Evolutionary conservation across 108 stramenopile genomes (phyloP).

Genomic region (Aureococcus anophagefferens): DNA sequence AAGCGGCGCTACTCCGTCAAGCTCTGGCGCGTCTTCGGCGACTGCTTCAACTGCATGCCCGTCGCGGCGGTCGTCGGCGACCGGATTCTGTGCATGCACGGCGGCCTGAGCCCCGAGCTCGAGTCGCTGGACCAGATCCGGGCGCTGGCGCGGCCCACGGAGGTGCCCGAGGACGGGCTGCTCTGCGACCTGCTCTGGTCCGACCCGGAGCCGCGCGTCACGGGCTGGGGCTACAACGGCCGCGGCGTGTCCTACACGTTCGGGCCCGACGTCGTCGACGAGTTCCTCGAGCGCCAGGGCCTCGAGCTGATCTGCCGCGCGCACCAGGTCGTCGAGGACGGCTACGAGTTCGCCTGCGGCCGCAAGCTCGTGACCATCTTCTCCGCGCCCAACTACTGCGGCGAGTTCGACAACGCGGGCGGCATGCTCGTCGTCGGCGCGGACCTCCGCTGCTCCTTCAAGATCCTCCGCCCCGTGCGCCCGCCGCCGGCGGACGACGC

Average conservation of each 20-base stretch:
- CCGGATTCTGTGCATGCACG: slow-evolving; percentile 51
- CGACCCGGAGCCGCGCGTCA: slow-evolving; percentile 70
- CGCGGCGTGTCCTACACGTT: too few relatives aligned
- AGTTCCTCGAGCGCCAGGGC: slow-evolving; percentile 49
- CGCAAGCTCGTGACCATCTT: too few relatives aligned
- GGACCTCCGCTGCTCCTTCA: too few relatives aligned
- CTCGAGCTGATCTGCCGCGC: slow-evolving; percentile 59
- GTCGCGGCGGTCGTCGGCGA: slow-evolving; percentile 49
- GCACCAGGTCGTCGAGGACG: too few relatives aligned
- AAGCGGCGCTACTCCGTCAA: slow-evolving; percentile 45
- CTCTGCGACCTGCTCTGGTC: slow-evolving; percentile 91
- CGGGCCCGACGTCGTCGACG: slow-evolving; percentile 20
- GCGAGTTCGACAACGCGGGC: too few relatives aligned
- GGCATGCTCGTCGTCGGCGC: too few relatives aligned
- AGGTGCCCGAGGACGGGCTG: slow-evolving; percentile 81
- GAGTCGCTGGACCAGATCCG: slow-evolving; percentile 92
- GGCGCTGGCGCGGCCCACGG: slow-evolving; percentile 85
- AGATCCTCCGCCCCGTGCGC: too few relatives aligned
- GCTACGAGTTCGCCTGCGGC: too few relatives aligned
- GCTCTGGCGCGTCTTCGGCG: slow-evolving; percentile 36
- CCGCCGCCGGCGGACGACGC: too few relatives aligned
- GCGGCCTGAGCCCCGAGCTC: slow-evolving; percentile 87
- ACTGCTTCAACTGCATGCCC: too few relatives aligned
- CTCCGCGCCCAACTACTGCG: too few relatives aligned
- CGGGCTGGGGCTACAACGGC: slow-evolving; percentile 42